Percentiles rank a stretch among this genome's conserved stretches.
Evolutionary conservation across 805 yeast genomes (phyloP).

Genomic region (Lachancea meyersii): DNA sequence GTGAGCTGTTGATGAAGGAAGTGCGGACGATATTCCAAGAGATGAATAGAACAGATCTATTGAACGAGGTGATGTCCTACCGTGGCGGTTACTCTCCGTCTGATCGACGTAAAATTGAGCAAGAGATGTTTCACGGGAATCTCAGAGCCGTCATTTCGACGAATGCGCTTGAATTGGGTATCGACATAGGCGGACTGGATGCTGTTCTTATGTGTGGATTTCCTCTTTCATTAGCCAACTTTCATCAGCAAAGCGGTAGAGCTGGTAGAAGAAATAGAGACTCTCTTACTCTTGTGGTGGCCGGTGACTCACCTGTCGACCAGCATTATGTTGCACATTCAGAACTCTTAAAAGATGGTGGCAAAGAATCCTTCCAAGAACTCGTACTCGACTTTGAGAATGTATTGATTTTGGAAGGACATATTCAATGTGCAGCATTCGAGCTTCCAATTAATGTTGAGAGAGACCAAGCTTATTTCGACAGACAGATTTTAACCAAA

Average conservation of each 20-base stretch:
- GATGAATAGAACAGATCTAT: constrained; percentile 39
- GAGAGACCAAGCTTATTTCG: constrained; percentile 53
- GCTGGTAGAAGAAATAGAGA: constrained; percentile 89
- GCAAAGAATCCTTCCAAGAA: constrained; percentile 49
- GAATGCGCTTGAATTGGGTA: constrained; percentile 91
- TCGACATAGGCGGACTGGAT: constrained; percentile 89
- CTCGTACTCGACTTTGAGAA: constrained; percentile 57
- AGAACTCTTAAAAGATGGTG: constrained; percentile 24
- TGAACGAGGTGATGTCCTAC: constrained; percentile 78
- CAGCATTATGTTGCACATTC: constrained; percentile 68
- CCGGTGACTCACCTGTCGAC: constrained; percentile 78
- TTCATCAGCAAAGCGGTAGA: constrained; percentile 95
- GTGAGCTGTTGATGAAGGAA: constrained; percentile 84
- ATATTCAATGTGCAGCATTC: constrained; percentile 90
- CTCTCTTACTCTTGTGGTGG: constrained; percentile 78
- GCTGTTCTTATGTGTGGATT: constrained; percentile 91
- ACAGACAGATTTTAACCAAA: constrained; percentile 25
- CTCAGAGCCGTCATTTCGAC: constrained; percentile 87
- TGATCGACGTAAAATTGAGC: constrained; percentile 83
- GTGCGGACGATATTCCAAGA: constrained; percentile 51
- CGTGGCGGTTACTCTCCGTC: constrained; percentile 89
- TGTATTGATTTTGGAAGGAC: constrained; percentile 63
- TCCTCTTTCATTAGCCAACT: constrained; percentile 77
- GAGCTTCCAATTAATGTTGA: constrained; percentile 61
- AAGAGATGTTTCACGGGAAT: constrained; percentile 83